phyloP scores from a whole-genome alignment of 306 rosid genomes.

The Cicer chorassanicum region DNA sequence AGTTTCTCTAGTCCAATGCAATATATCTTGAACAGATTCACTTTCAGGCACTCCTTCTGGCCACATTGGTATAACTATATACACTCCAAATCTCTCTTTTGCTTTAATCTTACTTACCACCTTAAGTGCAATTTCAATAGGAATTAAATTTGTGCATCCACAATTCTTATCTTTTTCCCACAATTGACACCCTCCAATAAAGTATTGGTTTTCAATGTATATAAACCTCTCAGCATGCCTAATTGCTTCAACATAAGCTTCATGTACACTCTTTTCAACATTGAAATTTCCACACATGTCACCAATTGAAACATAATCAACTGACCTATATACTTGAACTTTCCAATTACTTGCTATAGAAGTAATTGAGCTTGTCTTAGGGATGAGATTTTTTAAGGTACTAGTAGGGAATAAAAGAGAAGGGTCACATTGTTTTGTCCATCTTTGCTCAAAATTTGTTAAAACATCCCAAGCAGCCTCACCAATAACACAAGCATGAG shows the following conservation, averaged over 20 bases:
- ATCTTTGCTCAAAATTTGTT: slow-evolving; percentile 88
- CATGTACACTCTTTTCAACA: slow-evolving; percentile 81
- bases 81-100: slow-evolving; percentile 79
- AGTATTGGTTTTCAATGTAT: slow-evolving; percentile 94
- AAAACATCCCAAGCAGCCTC: slow-evolving; percentile 86
- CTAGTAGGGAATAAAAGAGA: slow-evolving; percentile 64
- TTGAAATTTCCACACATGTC: slow-evolving; percentile 58
- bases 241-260: slow-evolving; percentile 84
- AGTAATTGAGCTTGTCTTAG: slow-evolving; percentile 49
- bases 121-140: slow-evolving; percentile 87
- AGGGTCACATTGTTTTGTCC: slow-evolving; percentile 78
- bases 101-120: slow-evolving; percentile 78
- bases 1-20: slow-evolving; percentile 88
- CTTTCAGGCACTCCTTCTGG: slow-evolving; percentile 88
- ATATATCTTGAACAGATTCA: slow-evolving; percentile 75
- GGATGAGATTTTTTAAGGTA: slow-evolving; percentile 54
- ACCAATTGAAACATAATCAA: slow-evolving; percentile 63
- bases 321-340: slow-evolving; percentile 86
- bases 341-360: slow-evolving; percentile 64
- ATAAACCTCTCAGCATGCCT: slow-evolving; percentile 81
- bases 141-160: slow-evolving; percentile 81
- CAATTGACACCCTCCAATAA: slow-evolving; percentile 85
- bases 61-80: slow-evolving; percentile 92
- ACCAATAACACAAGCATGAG: slow-evolving; percentile 86
- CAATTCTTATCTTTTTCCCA: slow-evolving; percentile 75